A percentile compares a stretch with the other conserved stretches of the same genome.
These are phyloP conservation scores for Tephrocybe rancida DNA, from an alignment of 768 basidiomycete species.

Conservation along the genomic window DNA sequence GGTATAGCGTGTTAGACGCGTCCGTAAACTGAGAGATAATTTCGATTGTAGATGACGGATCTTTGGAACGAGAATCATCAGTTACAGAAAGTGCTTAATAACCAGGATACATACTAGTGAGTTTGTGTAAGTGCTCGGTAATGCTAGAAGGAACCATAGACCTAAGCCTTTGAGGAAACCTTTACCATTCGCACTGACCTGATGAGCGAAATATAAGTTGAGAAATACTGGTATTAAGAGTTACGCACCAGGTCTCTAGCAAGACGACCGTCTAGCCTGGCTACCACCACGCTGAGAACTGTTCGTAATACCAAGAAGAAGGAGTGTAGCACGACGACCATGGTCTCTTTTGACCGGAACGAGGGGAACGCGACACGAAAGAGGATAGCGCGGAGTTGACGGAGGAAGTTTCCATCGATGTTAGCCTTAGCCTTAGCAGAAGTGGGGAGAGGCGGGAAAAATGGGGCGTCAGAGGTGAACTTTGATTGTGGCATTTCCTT, in stretches of 20 bases:
- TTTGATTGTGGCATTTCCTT: slow-evolving; percentile 50
- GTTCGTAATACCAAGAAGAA: slow-evolving; percentile 86
- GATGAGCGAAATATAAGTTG: neutral
- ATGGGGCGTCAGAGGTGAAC: slow-evolving; percentile 51
- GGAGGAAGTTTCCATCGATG: slow-evolving; percentile 68
- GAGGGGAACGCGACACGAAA: slow-evolving; percentile 71
- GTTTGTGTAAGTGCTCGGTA: slow-evolving; percentile 96
- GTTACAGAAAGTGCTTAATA: neutral
- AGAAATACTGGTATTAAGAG: neutral
- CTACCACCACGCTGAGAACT: slow-evolving; percentile 85
- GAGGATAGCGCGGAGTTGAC: slow-evolving; percentile 74
- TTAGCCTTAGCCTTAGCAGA: slow-evolving; percentile 54
- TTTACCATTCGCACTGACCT: slow-evolving; percentile 80
- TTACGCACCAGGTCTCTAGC: slow-evolving; percentile 77
- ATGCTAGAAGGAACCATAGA: slow-evolving; percentile 87
- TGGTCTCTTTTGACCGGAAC: slow-evolving; percentile 65
- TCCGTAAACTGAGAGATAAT: slow-evolving; percentile 80
- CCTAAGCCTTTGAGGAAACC: slow-evolving; percentile 83
- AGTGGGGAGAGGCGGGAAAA: slow-evolving; percentile 62
- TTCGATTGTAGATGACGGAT: slow-evolving; percentile 89
- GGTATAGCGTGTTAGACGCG: slow-evolving; percentile 86
- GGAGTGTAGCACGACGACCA: slow-evolving; percentile 77
- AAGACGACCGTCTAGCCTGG: slow-evolving; percentile 85
- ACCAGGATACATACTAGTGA: slow-evolving; percentile 64
- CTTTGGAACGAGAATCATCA: slow-evolving; percentile 37